A percentile compares a stretch with the other conserved stretches of the same genome.
These are phyloP conservation scores for Microcyclosporella mali DNA, from an alignment of 2,329 filamentous ascomycete genomes.

Conservation along the genomic window DNA sequence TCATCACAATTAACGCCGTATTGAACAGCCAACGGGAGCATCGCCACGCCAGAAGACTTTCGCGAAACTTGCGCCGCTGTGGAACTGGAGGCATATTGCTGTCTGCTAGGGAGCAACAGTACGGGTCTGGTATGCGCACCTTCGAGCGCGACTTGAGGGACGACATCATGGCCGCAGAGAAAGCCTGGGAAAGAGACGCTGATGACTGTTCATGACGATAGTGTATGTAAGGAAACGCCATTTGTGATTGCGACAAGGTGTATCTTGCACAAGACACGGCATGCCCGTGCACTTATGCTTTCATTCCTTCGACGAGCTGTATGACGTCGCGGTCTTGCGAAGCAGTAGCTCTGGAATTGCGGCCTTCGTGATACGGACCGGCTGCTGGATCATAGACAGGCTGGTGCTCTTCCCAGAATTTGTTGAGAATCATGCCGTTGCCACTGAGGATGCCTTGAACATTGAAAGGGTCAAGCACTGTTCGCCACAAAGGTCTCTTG, in stretches of 20 bases:
- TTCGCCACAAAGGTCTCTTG: conserved; percentile 21
- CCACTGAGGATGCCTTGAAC: conserved; percentile 20
- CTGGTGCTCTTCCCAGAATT: conserved; percentile 24
- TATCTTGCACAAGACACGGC: background rate
- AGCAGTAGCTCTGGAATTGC: background rate
- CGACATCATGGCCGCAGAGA: background rate
- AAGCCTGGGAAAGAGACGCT: background rate
- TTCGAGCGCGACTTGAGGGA: background rate
- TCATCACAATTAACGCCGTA: too few relatives aligned
- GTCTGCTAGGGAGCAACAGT: background rate
- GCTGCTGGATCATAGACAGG: conserved; percentile 14
- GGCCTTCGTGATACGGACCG: background rate
- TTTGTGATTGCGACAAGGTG: too few relatives aligned
- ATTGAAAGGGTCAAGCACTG: conserved; percentile 29
- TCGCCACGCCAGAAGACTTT: background rate
- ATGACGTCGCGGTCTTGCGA: background rate
- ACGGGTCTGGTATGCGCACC: background rate
- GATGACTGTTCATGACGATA: too few relatives aligned
- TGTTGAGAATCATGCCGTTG: conserved; percentile 18
- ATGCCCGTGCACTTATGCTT: background rate
- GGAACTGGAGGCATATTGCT: conserved; percentile 1
- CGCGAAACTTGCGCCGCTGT: background rate
- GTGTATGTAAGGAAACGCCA: too few relatives aligned
- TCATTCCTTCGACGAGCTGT: background rate
- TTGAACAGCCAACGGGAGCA: background rate